These are phyloP conservation scores for Hyphopichia pseudoburtonii DNA, from an alignment of 1,139 yeast genomes.

Conservation along the genomic window DNA sequence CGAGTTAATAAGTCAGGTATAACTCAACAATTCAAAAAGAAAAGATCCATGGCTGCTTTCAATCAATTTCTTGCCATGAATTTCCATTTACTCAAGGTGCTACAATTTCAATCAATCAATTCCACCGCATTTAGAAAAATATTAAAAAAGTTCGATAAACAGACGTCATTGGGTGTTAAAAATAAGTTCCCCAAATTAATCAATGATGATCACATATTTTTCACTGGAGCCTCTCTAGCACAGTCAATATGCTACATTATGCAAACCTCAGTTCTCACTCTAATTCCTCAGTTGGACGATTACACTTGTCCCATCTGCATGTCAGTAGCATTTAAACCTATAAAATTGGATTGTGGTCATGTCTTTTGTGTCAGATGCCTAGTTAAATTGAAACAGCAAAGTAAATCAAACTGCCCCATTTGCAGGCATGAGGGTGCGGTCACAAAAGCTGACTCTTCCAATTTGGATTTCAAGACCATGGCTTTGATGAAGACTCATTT, in stretches of 20 bases:
- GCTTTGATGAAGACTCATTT: conserved; percentile 56
- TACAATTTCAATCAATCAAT: conserved; percentile 64
- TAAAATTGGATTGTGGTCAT: conserved; percentile 61
- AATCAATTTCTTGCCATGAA: conserved; percentile 54
- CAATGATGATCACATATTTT: conserved; percentile 45
- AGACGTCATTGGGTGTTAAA: conserved; percentile 57
- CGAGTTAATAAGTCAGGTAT: conserved; percentile 45
- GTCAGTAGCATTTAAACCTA: conserved; percentile 70
- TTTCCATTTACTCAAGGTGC: conserved; percentile 52
- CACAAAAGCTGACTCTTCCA: conserved; percentile 55
- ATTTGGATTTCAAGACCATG: conserved; percentile 57
- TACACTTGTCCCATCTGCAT: conserved; percentile 73
- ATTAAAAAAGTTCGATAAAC: conserved; percentile 72
- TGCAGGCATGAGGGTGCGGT: conserved; percentile 58
- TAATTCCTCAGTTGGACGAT: conserved; percentile 74
- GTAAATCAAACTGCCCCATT: conserved; percentile 63
- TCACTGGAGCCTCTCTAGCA: conserved; percentile 51
- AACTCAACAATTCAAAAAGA: conserved; percentile 46
- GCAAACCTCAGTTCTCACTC: conserved; percentile 50
- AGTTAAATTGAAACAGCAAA: conserved; percentile 61
- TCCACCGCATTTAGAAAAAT: conserved; percentile 65
- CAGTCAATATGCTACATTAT: conserved; percentile 57
- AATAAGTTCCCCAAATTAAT: conserved; percentile 47
- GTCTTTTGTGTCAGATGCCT: conserved; percentile 71
- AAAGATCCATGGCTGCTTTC: conserved; percentile 48